phyloP scores from a whole-genome alignment of 2,329 filamentous ascomycete genomes.

The Cercospora brassicicola region DNA sequence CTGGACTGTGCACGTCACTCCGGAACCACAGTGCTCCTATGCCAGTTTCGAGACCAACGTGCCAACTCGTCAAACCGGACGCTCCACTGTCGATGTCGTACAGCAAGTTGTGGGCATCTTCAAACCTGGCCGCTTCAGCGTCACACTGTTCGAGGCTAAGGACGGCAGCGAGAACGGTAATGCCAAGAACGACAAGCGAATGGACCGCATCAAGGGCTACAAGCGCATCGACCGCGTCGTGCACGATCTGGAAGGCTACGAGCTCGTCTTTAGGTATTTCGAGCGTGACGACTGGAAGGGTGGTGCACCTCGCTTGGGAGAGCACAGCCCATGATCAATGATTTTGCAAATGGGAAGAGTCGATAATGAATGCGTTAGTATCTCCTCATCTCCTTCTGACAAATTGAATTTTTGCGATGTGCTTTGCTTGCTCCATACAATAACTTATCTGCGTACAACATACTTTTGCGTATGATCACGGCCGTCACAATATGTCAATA shows the following conservation, averaged over 20 bases:
- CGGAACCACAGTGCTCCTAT: slow-evolving; percentile 94
- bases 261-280: slow-evolving; percentile 94
- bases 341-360: not conserved
- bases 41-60: slow-evolving; percentile 99
- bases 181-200: slow-evolving; percentile 52
- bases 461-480: not conserved
- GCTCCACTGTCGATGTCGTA: slow-evolving; percentile 85
- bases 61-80: slow-evolving; percentile 79
- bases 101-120: slow-evolving; percentile 95
- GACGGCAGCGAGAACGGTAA: slow-evolving; percentile 46
- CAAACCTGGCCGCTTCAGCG: slow-evolving; percentile 94
- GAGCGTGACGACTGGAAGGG: slow-evolving; percentile 81
- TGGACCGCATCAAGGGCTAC: slow-evolving; percentile 83
- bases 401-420: not conserved
- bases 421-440: not conserved
- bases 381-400: not conserved
- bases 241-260: slow-evolving; percentile 95
- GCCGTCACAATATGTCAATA: not conserved
- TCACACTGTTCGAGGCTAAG: slow-evolving; percentile 95
- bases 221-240: slow-evolving; percentile 89
- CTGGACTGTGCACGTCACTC: slow-evolving; percentile 97
- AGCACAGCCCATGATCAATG: slow-evolving; percentile 38
- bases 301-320: slow-evolving; percentile 62
- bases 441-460: not conserved
- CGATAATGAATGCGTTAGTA: not conserved